Evolutionary conservation across 805 yeast species (phyloP).

Genomic region (Vanderwaltozyma verrucispora): DNA sequence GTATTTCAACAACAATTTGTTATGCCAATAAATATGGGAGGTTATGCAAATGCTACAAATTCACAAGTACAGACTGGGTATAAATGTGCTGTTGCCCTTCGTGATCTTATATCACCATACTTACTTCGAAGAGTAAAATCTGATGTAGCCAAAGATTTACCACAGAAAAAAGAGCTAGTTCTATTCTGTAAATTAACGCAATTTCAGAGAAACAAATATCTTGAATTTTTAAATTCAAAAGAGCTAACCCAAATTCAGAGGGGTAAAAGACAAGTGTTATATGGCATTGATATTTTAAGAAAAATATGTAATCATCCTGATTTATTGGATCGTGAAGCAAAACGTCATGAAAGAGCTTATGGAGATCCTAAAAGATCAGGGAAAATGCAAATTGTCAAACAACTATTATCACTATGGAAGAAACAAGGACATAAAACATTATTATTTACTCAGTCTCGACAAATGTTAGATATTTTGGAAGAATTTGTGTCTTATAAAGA

Average conservation of each 20-base stretch:
- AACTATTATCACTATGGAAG: constrained; percentile 66
- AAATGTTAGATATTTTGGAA: constrained; percentile 85
- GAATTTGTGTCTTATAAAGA: constrained; percentile 41
- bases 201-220: constrained; percentile 63
- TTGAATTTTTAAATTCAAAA: constrained; percentile 62
- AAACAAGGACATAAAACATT: constrained; percentile 67
- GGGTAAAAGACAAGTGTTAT: constrained; percentile 73
- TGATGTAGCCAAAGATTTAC: constrained; percentile 92
- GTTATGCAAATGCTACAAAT: constrained; percentile 94
- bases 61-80: constrained; percentile 94
- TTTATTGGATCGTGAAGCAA: constrained; percentile 41
- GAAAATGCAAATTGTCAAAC: constrained; percentile 79
- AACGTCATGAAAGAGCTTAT: constrained; percentile 27
- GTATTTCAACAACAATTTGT: constrained; percentile 90
- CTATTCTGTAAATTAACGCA: constrained; percentile 79
- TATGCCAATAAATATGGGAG: constrained; percentile 90
- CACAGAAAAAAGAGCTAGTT: constrained; percentile 89
- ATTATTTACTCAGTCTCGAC: constrained; percentile 86
- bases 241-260: constrained; percentile 61
- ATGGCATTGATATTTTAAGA: constrained; percentile 81
- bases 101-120: constrained; percentile 86
- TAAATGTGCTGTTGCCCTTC: constrained; percentile 84
- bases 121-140: constrained; percentile 75
- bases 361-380: constrained; percentile 66
- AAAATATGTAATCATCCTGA: constrained; percentile 98